Conservation (phyloP, 1,284 basidiomycete species). For the Athelia psychrophila region DNA sequence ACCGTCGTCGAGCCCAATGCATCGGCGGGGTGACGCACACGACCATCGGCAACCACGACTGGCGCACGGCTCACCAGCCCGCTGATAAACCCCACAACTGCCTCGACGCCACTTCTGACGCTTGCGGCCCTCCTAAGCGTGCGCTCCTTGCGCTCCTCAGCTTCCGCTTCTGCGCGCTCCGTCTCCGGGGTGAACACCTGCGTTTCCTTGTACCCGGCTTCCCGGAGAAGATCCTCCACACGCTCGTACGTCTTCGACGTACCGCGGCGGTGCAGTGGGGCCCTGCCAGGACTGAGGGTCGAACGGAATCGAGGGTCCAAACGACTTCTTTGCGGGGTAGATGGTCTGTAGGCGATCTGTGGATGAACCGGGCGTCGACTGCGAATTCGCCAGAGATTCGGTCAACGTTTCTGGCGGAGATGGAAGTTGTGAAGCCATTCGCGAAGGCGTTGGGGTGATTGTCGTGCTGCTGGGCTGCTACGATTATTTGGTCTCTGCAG, state of each 20-base stretch:
- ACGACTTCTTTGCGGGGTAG: too few relatives aligned
- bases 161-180: constrained; percentile 42
- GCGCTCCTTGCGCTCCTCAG: constrained; percentile 18
- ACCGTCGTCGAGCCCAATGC: too few relatives aligned
- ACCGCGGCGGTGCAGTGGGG: constrained; percentile 71
- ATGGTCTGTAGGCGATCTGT: too few relatives aligned
- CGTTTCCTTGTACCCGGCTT: constrained; percentile 89
- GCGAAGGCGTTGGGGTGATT: background rate
- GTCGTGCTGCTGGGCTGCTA: background rate
- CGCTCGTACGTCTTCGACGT: too few relatives aligned
- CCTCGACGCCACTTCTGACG: constrained; percentile 40
- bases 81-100: constrained; percentile 58
- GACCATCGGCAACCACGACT: too few relatives aligned
- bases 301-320: too few relatives aligned
- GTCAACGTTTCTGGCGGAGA: background rate
- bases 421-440: background rate
- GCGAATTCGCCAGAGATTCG: too few relatives aligned
- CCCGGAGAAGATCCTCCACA: constrained; percentile 77
- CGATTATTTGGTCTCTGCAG: background rate
- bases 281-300: constrained; percentile 51
- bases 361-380: too few relatives aligned
- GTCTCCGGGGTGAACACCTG: constrained; percentile 82
- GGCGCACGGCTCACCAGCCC: too few relatives aligned
- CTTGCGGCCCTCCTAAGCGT: constrained; percentile 11
- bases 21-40: constrained; percentile 42